phyloP scores from a whole-genome alignment of 2,329 filamentous ascomycete species.

The Lasiodiplodia sp. region DNA sequence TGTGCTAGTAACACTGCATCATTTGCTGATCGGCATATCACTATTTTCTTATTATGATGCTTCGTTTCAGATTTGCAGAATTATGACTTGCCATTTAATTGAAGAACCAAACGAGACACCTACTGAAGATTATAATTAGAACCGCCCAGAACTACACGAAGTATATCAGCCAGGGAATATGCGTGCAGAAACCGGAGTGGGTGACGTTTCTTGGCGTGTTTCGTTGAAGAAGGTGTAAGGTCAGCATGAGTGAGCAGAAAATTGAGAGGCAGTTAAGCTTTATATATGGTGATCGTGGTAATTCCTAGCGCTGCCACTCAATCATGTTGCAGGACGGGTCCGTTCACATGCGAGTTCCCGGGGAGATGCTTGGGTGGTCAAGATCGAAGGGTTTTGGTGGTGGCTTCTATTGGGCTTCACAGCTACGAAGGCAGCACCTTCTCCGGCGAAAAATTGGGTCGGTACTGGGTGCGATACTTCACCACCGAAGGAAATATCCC shows the following conservation, averaged over 20 bases:
- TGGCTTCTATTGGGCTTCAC: not conserved
- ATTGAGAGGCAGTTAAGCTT: not conserved
- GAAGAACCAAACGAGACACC: not conserved
- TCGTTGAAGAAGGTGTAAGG: too few relatives aligned
- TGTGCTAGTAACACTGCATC: not conserved
- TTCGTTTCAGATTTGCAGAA: not conserved
- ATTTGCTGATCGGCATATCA: not conserved
- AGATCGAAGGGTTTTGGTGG: not conserved
- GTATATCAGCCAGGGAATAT: not conserved
- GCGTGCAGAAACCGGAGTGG: too few relatives aligned
- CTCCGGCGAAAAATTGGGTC: too few relatives aligned
- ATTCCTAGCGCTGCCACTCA: not conserved
- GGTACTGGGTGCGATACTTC: too few relatives aligned
- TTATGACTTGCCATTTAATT: not conserved
- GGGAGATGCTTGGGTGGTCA: too few relatives aligned
- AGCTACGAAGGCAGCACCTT: too few relatives aligned
- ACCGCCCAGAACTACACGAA: not conserved
- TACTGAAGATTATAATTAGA: not conserved
- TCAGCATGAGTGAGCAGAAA: not conserved
- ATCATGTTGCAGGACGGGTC: not conserved
- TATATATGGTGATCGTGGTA: not conserved
- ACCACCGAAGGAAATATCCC: too few relatives aligned
- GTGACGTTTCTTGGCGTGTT: too few relatives aligned
- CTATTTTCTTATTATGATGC: not conserved
- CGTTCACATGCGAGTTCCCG: not conserved